phyloP scores from a whole-genome alignment of 148 eudicot genomes.

The Persicaria tinctoria region DNA sequence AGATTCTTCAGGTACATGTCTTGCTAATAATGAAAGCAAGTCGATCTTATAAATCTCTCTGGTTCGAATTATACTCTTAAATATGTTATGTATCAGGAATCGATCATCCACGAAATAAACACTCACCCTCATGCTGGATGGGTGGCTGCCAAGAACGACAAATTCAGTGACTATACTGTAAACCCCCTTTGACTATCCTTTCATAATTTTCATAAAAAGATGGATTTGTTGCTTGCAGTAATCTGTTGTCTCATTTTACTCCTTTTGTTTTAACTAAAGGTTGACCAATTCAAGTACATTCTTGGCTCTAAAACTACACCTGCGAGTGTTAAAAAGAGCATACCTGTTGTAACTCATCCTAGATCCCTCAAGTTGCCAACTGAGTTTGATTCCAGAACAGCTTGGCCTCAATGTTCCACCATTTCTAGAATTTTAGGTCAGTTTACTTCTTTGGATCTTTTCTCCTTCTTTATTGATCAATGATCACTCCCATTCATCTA shows the following conservation, averaged over 20 bases:
- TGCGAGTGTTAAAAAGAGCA: constrained; percentile 31
- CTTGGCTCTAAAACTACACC: constrained; percentile 73
- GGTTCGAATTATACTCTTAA: background rate
- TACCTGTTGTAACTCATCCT: constrained; percentile 47
- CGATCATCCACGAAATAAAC: constrained; percentile 47
- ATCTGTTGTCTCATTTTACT: background rate
- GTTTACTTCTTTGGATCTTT: constrained; percentile 18
- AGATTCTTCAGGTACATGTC: constrained; percentile 63
- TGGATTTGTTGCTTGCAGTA: background rate
- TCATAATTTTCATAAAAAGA: background rate
- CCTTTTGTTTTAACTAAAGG: constrained; percentile 28
- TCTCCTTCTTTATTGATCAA: background rate
- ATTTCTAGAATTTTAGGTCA: constrained; percentile 74
- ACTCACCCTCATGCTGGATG: constrained; percentile 68
- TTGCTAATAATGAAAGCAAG: background rate
- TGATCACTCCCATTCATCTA: background rate
- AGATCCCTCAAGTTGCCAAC: constrained; percentile 50
- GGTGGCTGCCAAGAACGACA: constrained; percentile 68
- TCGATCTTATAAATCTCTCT: background rate
- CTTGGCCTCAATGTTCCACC: constrained; percentile 79
- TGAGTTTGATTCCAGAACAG: constrained; percentile 66
- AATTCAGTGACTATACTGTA: constrained; percentile 69
- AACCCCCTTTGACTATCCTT: constrained; percentile 14
- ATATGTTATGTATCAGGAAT: constrained; percentile 41
- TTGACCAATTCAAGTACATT: constrained; percentile 72